Conservation (phyloP, 768 basidiomycete species). For the Jaapia argillacea region DNA sequence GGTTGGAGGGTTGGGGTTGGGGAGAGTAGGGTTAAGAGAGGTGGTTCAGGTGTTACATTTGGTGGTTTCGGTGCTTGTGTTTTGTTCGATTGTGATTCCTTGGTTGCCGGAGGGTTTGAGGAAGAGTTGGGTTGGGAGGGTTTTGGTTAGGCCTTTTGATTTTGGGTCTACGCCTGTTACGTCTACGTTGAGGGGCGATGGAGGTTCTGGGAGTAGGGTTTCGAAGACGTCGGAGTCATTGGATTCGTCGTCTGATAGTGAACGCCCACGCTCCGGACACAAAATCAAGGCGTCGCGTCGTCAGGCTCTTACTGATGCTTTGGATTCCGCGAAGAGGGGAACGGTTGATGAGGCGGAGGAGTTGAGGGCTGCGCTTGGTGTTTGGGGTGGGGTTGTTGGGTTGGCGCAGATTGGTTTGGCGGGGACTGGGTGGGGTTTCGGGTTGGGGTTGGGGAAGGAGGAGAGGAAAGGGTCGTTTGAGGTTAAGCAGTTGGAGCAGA, state of each 20-base stretch:
- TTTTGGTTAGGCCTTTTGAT: conserved; percentile 1
- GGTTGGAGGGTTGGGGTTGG: conserved; percentile 4
- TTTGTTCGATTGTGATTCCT: conserved; percentile 43
- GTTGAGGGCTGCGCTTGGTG: conserved; percentile 29
- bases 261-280: neutral
- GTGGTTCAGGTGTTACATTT: conserved; percentile 57
- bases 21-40: conserved; percentile 46
- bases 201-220: too few species aligned
- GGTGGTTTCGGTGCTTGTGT: conserved; percentile 50
- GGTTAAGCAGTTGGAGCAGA: conserved; percentile 31
- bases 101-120: conserved; percentile 27
- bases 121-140: conserved; percentile 5
- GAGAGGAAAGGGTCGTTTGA: conserved; percentile 23
- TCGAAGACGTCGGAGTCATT: too few species aligned
- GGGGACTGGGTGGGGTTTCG: conserved; percentile 9
- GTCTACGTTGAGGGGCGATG: neutral
- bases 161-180: conserved; percentile 3
- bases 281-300: neutral
- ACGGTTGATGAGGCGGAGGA: conserved; percentile 25
- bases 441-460: too few species aligned
- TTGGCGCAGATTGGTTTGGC: conserved; percentile 20
- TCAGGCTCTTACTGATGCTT: conserved; percentile 20
- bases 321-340: conserved; percentile 23
- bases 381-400: conserved; percentile 25
- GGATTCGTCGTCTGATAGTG: too few species aligned